Evolutionary conservation across 805 yeast genomes (phyloP).

Genomic region (Clavispora fructus): DNA sequence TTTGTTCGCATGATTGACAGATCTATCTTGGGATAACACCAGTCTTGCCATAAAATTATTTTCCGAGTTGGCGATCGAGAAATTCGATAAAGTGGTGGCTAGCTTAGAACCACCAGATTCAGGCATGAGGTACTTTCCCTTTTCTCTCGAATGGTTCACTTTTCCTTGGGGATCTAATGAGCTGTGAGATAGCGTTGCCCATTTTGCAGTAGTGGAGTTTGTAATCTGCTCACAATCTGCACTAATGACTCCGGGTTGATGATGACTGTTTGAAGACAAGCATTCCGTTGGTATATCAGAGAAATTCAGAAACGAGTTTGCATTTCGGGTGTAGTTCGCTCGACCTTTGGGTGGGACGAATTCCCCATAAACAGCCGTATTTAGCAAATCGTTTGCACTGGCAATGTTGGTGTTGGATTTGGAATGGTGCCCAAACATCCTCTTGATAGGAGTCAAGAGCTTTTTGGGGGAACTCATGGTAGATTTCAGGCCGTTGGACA

Average conservation of each 20-base stretch:
- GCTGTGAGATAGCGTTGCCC: neutral
- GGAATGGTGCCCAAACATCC: constrained; percentile 21
- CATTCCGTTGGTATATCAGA: constrained; percentile 1
- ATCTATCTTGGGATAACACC: constrained; percentile 1
- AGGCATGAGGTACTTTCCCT: neutral
- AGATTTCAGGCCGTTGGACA: constrained; percentile 4
- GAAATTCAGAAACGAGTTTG: constrained; percentile 4
- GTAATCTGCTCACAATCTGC: neutral
- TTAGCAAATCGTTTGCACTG: constrained; percentile 9
- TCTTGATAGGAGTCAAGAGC: constrained; percentile 32
- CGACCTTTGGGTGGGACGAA: constrained; percentile 10
- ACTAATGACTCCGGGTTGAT: neutral
- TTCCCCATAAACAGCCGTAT: constrained; percentile 6
- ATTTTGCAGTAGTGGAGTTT: neutral
- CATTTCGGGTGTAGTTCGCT: neutral
- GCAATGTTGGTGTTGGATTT: constrained; percentile 4
- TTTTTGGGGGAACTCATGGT: constrained; percentile 29
- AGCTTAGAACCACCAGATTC: neutral
- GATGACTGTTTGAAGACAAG: neutral
- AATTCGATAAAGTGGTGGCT: neutral
- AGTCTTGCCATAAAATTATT: constrained; percentile 10
- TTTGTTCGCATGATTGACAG: constrained; percentile 3
- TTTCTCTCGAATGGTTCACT: neutral
- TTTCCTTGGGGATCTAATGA: neutral
- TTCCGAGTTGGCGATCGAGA: constrained; percentile 8